Percentiles rank a stretch among this genome's conserved stretches.
These are phyloP conservation scores for Alternaria triticina DNA, from an alignment of 2,329 filamentous ascomycete genomes.

Conservation along the genomic window DNA sequence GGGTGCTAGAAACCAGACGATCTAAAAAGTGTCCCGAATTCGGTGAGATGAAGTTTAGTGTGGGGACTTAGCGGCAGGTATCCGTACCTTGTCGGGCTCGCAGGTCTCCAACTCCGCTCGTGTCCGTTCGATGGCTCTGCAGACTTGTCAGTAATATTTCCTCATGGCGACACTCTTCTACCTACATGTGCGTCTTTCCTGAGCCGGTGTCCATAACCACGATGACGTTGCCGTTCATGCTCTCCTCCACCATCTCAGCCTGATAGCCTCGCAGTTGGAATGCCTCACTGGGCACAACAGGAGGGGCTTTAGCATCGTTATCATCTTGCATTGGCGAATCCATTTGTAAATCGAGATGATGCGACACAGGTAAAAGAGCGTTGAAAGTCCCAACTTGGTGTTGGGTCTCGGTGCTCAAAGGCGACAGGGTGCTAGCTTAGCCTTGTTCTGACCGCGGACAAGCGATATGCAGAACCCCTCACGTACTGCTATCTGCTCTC, in stretches of 20 bases:
- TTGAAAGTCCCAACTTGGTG: background rate
- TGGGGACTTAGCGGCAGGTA: background rate
- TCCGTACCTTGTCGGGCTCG: conserved; percentile 43
- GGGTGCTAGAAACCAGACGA: conserved; percentile 56
- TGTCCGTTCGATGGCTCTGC: conserved; percentile 53
- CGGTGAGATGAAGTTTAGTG: conserved; percentile 5
- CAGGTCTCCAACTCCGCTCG: conserved; percentile 51
- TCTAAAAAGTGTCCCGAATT: background rate
- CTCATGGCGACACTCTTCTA: background rate
- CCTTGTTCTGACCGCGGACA: background rate
- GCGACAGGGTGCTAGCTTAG: background rate
- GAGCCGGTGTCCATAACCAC: conserved; percentile 59
- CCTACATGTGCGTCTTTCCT: conserved; percentile 56
- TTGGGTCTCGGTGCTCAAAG: background rate
- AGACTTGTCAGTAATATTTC: conserved; percentile 12
- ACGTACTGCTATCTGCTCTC: background rate
- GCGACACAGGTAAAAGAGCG: background rate
- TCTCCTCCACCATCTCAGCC: conserved; percentile 57
- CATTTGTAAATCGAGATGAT: background rate
- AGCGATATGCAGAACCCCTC: background rate
- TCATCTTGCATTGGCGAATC: conserved; percentile 1
- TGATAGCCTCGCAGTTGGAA: conserved; percentile 54
- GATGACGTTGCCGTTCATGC: conserved; percentile 54
- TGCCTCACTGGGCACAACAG: conserved; percentile 5
- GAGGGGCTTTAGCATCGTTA: conserved; percentile 5